Evolutionary conservation across 805 yeast species (phyloP), one percentile per base, ranked within the genome.

Genomic region (Metschnikowia baotianmanensis): DNA sequence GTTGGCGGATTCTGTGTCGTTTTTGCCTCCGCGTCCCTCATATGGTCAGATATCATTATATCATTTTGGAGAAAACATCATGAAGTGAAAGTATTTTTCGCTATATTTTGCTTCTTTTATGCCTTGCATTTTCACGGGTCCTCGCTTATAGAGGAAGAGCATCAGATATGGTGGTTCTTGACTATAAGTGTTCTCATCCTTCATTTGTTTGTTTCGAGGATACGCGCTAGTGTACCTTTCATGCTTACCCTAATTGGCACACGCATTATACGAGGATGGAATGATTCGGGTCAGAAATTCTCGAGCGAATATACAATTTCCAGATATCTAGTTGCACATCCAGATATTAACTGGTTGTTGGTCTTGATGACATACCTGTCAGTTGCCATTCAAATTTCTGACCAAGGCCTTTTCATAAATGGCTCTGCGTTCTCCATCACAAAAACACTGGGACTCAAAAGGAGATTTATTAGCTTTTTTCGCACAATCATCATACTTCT

Each of bases 111-210:
- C 3, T 26, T 69, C 0, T 12, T 56, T 2, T 69, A 63, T 50
- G 72, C 86, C 0, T 72, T 83, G 48, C 87, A 90, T 64, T 96
- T 90, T 9, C 87, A 95, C 45, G 90, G 96, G 20, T 68, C 74
- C 4, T 67, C 73, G 3, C 70, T 90, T 42, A 84, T 93, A 13
- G 99, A 93, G 56, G 99, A 93, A 59, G 99, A 93, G 57, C 95
- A 93, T 57, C 96, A 90, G 57, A 61, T 90, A 13, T 93, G 99
- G 99, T 93, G 95, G 86, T 85, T 61, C 28, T 52, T 63, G 13
- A 50, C 62, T 3, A 38, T 58, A 1, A 16, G 34, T 54, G 11
- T 45, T 45, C 24, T 40, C 53, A 4, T 23, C 13, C 17, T 30
- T 16, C 50, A 59, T 13, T 38, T 32, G 27, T 26, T 35, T 11